Evolutionary conservation across 208 protist genomes (phyloP), one percentile per base, ranked within the genome.

Genomic region (Trypanosoma avium): DNA sequence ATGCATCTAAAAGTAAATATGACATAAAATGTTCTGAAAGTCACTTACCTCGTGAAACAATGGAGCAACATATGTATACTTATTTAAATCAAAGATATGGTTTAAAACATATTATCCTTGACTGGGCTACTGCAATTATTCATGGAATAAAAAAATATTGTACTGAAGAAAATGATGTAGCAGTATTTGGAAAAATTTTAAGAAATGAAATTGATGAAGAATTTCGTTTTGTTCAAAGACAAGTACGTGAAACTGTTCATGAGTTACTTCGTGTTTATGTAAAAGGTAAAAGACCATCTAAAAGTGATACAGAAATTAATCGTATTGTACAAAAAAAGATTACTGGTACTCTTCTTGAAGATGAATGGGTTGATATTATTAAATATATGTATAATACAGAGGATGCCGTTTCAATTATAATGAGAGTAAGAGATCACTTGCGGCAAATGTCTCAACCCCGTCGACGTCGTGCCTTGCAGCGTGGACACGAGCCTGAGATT

Each of bases 1-100:
- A 96, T 70, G 73, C 78, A 19, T 94, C 88, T 27, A 97, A 96
- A 73, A 61, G 58, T 15, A 92, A 90, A 65, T 93, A 92, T 66
- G 92, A 98, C 57, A 61, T 70, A n/a, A 95, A 90, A 54, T 96
- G 88, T 72, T 62, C 56, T 17, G 73, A 84, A 33, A 79, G 55
- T 42, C 58, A 84, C 40, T 70, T 97, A 9, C 90, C 92, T 21
- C 76, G 75, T 32, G 88, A 97, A 71, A 97, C 92, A 21, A 90
- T 98, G 87, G 87, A 97, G 73, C 86, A 97, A 67, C 88, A 97
- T 79, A 86, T 97, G 74, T 92, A 95, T 75, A 97, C 90, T 10
- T 96, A 83, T 66, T 77, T 97, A 17, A 96, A 90, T 61, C 84
- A 96, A 48, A 79, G 81, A n/a, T 97, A 97, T 70, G 90, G 91